Evolutionary conservation across 768 basidiomycete species (phyloP), one percentile per base, ranked within the genome.

Genomic region (Mycena olivaceomarginata): DNA sequence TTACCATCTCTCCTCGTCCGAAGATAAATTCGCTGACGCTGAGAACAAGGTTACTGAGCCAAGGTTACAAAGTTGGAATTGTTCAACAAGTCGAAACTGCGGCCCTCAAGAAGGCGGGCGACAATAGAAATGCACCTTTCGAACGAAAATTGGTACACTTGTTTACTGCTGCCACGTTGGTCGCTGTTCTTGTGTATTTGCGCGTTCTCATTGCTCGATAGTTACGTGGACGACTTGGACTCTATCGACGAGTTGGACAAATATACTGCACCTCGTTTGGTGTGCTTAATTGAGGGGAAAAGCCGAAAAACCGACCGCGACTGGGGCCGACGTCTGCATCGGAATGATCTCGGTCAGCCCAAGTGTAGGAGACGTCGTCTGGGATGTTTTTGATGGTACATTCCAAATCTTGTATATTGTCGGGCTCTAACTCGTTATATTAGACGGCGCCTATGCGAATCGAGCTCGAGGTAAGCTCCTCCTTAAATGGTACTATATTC

Each of bases 301-400:
- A 97, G 79, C 64, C 64, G 72, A 48, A 85, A 85, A 71, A 74
- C 70, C 20, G 74, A 73, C 79, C 37, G 67, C 46, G n/a, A 82
- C 80, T 48, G 72, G 83, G 20, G 82, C 79, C 22, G 84, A 89
- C 67, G 90, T 92, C 5, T 85, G 81, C 1, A 89, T 99, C 53
- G 94, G 94, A 10, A 88, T 99, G 85, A 89, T 99, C 45, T 91
- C 92, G 18, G 93, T 98, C 18, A 92, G 93, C 72, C 96, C 97
- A 0, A 93, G 93, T 63, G 98, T 97, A 0, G 98, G 98, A 1
- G 98, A 98, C 79, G 94, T 99, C 4, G 87, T 97, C 3, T 99
- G 96, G 93, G 98, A 99, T 81, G 92, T 96, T 71, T 98, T 98
- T 81, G 90, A 95, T 69, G 97, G 96, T 94, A 81, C 68, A 81